These are phyloP conservation scores for Macrolepiota fuliginosa DNA, from an alignment of 768 basidiomycete species.

Conservation along the genomic window DNA sequence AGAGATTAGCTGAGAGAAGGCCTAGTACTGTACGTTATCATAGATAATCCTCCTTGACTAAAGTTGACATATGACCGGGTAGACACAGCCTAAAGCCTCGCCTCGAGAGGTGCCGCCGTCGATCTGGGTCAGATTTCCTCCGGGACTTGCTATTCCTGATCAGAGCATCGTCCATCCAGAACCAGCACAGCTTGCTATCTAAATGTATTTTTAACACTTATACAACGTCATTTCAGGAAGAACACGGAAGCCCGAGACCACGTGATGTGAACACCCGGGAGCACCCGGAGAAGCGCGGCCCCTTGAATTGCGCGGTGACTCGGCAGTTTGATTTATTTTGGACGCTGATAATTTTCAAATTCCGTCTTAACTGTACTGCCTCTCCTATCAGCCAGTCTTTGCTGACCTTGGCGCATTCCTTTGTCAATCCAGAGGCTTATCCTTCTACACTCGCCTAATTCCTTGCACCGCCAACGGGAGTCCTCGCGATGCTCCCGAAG, in stretches of 20 bases:
- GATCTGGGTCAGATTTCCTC: not conserved
- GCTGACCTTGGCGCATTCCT: not conserved
- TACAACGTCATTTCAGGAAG: slow-evolving; percentile 1
- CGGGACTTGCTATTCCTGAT: not conserved
- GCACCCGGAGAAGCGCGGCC: not conserved
- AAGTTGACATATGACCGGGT: no score
- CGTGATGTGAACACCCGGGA: not conserved
- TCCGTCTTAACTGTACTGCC: not conserved
- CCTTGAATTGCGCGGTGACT: slow-evolving; percentile 4
- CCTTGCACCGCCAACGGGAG: not conserved
- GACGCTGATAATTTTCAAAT: not conserved
- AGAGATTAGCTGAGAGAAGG: no score
- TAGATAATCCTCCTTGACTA: no score
- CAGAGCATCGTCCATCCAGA: not conserved
- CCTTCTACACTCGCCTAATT: not conserved
- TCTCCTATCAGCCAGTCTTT: not conserved
- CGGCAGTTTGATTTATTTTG: slow-evolving; percentile 7
- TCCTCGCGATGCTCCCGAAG: slow-evolving; percentile 68
- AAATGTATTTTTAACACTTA: not conserved
- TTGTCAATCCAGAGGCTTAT: not conserved
- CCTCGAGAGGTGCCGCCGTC: not conserved
- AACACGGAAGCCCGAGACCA: not conserved
- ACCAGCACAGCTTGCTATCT: not conserved
- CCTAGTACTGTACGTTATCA: no score
- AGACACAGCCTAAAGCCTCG: no score